Evolutionary conservation across 1,284 basidiomycete genomes (phyloP).

Genomic region (Phellopilus nigrolimitatus): DNA sequence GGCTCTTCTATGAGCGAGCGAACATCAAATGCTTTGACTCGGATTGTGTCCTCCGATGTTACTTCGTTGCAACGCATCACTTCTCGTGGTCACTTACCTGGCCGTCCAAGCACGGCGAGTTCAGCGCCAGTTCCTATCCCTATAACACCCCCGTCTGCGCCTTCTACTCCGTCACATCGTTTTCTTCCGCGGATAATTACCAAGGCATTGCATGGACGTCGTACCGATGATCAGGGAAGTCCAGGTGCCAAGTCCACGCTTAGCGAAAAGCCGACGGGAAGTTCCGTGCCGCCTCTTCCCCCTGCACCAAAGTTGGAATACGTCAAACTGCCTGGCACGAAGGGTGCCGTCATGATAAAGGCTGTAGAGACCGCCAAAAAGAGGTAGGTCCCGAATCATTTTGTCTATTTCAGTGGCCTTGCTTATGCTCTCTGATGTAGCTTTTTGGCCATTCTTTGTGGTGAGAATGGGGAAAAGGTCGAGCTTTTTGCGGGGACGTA

Average conservation of each 20-base stretch:
- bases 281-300: slow-evolving; percentile 40
- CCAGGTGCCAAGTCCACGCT: slow-evolving; percentile 30
- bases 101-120: slow-evolving; percentile 11
- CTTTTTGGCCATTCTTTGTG: slow-evolving; percentile 84
- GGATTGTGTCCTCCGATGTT: slow-evolving; percentile 12
- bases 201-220: slow-evolving; percentile 54
- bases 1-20: slow-evolving; percentile 7
- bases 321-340: slow-evolving; percentile 86
- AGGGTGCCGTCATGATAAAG: slow-evolving; percentile 75
- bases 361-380: slow-evolving; percentile 83
- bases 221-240: slow-evolving; percentile 50
- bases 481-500: slow-evolving; percentile 86
- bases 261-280: slow-evolving; percentile 28
- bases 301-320: slow-evolving; percentile 85
- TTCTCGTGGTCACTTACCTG: slow-evolving; percentile 1
- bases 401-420: slow-evolving; percentile 1
- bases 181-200: slow-evolving; percentile 69
- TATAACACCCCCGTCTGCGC: slow-evolving; percentile 26
- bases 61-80: neutral
- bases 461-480: slow-evolving; percentile 89
- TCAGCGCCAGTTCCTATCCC: slow-evolving; percentile 6
- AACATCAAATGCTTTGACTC: slow-evolving; percentile 8
- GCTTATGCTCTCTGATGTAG: slow-evolving; percentile 34
- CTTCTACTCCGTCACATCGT: slow-evolving; percentile 40
- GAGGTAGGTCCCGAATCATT: slow-evolving; percentile 45